A percentile compares a stretch with the other conserved stretches of the same genome.
Evolutionary conservation across 306 rosid genomes (phyloP).

Genomic region (cucumber (Cucumis sativus)): Cucumber_9930_V3 NC_026660.2:14977501-14978000

Average conservation of each 20-base stretch:
- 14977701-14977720: slow-evolving; percentile 10
- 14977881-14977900: slow-evolving; percentile 53
- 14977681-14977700: background rate
- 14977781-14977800: slow-evolving; percentile 45
- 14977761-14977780: slow-evolving; percentile 37
- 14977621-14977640: background rate
- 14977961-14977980: slow-evolving; percentile 26
- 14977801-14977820: slow-evolving; percentile 62
- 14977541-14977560: slow-evolving; percentile 69
- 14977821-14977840: slow-evolving; percentile 49
- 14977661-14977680: background rate
- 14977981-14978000: slow-evolving; percentile 16
- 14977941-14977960: slow-evolving; percentile 19
- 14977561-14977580: slow-evolving; percentile 3
- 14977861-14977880: slow-evolving; percentile 33
- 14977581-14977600: background rate
- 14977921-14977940: slow-evolving; percentile 40
- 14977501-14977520: slow-evolving; percentile 31
- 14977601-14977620: background rate
- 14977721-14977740: slow-evolving; percentile 36
- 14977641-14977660: background rate
- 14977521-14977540: slow-evolving; percentile 39
- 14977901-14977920: slow-evolving; percentile 50
- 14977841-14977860: slow-evolving; percentile 28
- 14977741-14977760: slow-evolving; percentile 36